Evolutionary conservation across 108 stramenopile genomes (phyloP), one percentile per base, ranked within the genome.

Genomic region (Conticribra guillardii): DNA sequence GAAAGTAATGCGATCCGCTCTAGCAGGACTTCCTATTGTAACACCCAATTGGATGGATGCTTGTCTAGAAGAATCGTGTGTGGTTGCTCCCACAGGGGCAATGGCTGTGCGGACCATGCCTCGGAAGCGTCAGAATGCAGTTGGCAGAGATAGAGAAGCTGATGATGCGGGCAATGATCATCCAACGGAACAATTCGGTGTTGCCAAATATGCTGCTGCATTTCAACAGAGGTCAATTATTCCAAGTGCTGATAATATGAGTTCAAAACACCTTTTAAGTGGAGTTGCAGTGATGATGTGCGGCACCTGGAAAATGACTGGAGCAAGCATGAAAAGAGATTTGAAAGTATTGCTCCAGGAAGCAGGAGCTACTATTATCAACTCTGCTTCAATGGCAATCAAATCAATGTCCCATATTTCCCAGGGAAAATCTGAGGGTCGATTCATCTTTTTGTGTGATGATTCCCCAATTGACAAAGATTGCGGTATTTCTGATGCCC

Each of bases 1-100:
- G 56, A 94, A 94, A 69, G 85, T 75, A n/a, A 90, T 94, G 90
- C 64, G 78, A 63, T 82, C 87, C 1, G 70, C 89, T 5, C 58
- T 94, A 23, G 82, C 77, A 3, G 93, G 93, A 2, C 73, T 94
- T 46, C 90, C 90, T 9, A 80, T 94, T 45, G 85, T 94, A 9
- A 68, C 87, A 23, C 82, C 81, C n/a, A 47, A 47, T 31, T 94
- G 93, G 93, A 67, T 89, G 26, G 45, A 64, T 7, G 32, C 54
- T 19, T 89, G 87, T 52, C 48, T 73, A 5, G 53, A 61, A 24
- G 62, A 62, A 61, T 41, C 33, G 15, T 52, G 48, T 14, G 29
- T 85, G 0, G 60, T 79, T 19, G 54, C 70, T 18, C 79, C 79
- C 7, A 26, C 60, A 27, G 74, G 69, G 22, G 17, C 34, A 11